Evolutionary conservation across 805 yeast genomes (phyloP), one percentile per base, ranked within the genome.

Genomic region (Cyberlindnera sargentensis): DNA sequence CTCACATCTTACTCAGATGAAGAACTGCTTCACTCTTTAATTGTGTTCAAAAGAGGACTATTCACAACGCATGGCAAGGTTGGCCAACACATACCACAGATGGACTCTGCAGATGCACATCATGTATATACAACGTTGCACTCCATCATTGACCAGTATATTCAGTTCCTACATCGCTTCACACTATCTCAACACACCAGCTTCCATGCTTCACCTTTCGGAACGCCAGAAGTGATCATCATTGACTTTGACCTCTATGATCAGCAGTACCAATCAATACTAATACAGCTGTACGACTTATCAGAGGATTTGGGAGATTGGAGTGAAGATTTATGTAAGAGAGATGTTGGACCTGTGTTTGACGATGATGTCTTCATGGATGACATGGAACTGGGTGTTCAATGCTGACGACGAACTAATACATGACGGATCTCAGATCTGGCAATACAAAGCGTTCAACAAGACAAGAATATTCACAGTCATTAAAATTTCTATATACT

Each of bases 191-290:
- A 40, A n/a, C 28, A 38, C 29, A 51, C 55, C 4, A 47, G 37
- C 9, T 51, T 51, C 47, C 38, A 48, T 24, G 40, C 45, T 25
- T 42, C 47, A 35, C 46, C 52, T 10, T 47, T 41, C 32, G 37
- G 45, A 3, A 42, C 41, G 9, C 41, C 40, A 8, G 55, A 51
- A 26, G 44, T 43, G 3, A 39, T 51, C 36, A 34, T 51, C 6
- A 39, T 49, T 10, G 51, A 47, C 7, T 51, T 39, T 36, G 51
- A 51, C 20, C 20, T 39, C 23, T 51, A 51, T 33, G 53, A 49
- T 15, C 42, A 44, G n/a, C 40, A 37, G 3, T 51, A 47, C 31
- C 42, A 37, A 10, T 4, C 30, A 3, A 8, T 51, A 11, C 6
- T 47, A 27, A 43, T 45, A 8, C 27, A 37, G 3, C 28, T 49